phyloP scores from a whole-genome alignment of 495 filamentous ascomycete genomes.

The Staphylotrichum tortipilum region DNA sequence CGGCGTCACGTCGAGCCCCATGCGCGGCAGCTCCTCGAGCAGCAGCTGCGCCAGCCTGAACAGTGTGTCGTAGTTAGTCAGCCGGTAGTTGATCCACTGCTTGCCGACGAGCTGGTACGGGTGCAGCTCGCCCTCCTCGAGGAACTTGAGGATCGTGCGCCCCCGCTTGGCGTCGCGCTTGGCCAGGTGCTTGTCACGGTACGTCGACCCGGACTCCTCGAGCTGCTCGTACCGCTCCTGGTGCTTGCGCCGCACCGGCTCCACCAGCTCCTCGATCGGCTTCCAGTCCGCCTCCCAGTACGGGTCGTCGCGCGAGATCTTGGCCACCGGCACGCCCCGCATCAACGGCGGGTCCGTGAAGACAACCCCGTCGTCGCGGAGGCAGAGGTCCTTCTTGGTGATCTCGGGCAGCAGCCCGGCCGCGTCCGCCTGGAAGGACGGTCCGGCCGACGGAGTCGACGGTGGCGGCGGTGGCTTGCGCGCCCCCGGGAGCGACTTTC shows the following conservation, averaged over 20 bases:
- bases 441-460: not conserved
- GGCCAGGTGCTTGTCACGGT: slow-evolving; percentile 35
- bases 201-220: slow-evolving; percentile 7
- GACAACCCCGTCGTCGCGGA: slow-evolving; percentile 32
- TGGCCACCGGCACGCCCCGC: slow-evolving; percentile 37
- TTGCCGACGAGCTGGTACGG: slow-evolving; percentile 42
- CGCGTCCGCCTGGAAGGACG: not conserved
- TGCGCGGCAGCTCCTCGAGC: slow-evolving; percentile 36
- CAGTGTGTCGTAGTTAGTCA: slow-evolving; percentile 41
- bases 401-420: slow-evolving; percentile 24
- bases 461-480: slow-evolving; percentile 4
- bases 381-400: slow-evolving; percentile 26
- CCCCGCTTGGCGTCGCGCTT: slow-evolving; percentile 41
- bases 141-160: slow-evolving; percentile 33
- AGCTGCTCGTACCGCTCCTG: slow-evolving; percentile 28
- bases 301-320: slow-evolving; percentile 32
- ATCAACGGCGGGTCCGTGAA: slow-evolving; percentile 34
- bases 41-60: slow-evolving; percentile 39
- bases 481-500: slow-evolving; percentile 19
- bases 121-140: slow-evolving; percentile 35
- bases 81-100: slow-evolving; percentile 28
- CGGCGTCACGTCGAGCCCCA: slow-evolving; percentile 35
- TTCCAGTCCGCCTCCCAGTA: slow-evolving; percentile 42
- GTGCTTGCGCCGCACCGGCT: slow-evolving; percentile 28
- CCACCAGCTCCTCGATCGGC: slow-evolving; percentile 24